Evolutionary conservation across 2,329 filamentous ascomycete species (phyloP).

Genomic region (Alternaria panax): DNA sequence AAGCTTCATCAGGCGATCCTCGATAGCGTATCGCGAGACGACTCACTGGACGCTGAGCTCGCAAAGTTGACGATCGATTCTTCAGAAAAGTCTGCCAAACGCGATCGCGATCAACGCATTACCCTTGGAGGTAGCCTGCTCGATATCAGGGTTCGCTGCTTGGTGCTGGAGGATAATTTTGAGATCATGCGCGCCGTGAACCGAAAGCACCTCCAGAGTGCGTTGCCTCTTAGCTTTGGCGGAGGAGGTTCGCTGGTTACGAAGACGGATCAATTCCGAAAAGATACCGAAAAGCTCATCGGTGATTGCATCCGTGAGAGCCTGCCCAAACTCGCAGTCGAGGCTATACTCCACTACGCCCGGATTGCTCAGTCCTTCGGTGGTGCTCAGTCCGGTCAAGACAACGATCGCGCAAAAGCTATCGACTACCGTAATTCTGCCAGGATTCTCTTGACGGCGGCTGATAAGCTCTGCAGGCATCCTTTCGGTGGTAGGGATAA

Average conservation of each 20-base stretch:
- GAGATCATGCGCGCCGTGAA: slow-evolving; percentile 18
- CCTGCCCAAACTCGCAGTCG: slow-evolving; percentile 50
- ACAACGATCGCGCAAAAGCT: slow-evolving; percentile 16
- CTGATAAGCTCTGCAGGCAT: slow-evolving; percentile 43
- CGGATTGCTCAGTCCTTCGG: slow-evolving; percentile 37
- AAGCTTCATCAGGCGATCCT: slow-evolving; percentile 52
- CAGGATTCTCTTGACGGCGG: slow-evolving; percentile 37
- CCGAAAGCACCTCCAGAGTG: background rate
- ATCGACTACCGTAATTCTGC: slow-evolving; percentile 25
- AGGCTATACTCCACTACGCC: slow-evolving; percentile 46
- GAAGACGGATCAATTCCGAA: slow-evolving; percentile 30
- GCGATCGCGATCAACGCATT: slow-evolving; percentile 42
- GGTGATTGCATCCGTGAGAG: slow-evolving; percentile 36
- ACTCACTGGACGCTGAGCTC: slow-evolving; percentile 27
- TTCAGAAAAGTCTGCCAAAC: slow-evolving; percentile 18
- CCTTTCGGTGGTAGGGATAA: slow-evolving; percentile 39
- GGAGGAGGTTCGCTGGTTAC: slow-evolving; percentile 16
- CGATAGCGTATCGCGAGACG: slow-evolving; percentile 19
- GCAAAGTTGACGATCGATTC: slow-evolving; percentile 26
- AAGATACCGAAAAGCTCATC: slow-evolving; percentile 41
- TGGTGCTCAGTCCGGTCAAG: slow-evolving; percentile 17
- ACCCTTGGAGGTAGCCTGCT: slow-evolving; percentile 35
- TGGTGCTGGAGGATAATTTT: slow-evolving; percentile 44
- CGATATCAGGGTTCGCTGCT: slow-evolving; percentile 38
- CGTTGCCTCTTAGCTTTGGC: slow-evolving; percentile 15